Evolutionary conservation across 768 basidiomycete species (phyloP).

Genomic region (Lentinus tigrinus): DNA sequence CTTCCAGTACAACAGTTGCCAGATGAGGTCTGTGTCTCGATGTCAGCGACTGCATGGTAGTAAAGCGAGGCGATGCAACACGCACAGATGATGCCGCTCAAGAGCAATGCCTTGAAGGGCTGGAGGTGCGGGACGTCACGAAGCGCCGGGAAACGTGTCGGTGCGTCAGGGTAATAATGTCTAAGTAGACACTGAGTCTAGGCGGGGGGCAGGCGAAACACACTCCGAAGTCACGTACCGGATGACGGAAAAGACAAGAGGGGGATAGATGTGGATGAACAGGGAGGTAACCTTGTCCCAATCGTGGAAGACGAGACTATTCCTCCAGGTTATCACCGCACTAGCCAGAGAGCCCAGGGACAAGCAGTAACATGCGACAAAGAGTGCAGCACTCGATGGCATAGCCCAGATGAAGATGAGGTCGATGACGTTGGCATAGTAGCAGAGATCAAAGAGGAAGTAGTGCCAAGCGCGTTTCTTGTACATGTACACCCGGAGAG

Average conservation of each 20-base stretch:
- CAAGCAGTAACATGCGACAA: conserved; percentile 90
- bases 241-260: conserved; percentile 89
- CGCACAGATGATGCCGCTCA: conserved; percentile 85
- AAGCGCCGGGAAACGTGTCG: conserved; percentile 84
- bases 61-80: conserved; percentile 13
- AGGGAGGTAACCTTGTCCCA: conserved; percentile 94
- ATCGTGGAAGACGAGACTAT: conserved; percentile 97
- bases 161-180: conserved; percentile 84
- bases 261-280: conserved; percentile 93
- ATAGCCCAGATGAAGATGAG: conserved; percentile 91
- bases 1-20: conserved; percentile 96
- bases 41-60: conserved; percentile 17
- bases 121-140: conserved; percentile 64
- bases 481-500: conserved; percentile 80
- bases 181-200: conserved; percentile 36
- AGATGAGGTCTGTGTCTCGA: conserved; percentile 70
- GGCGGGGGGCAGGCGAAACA: not conserved
- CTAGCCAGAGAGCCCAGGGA: conserved; percentile 89
- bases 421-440: conserved; percentile 90
- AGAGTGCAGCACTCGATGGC: conserved; percentile 73
- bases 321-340: conserved; percentile 97
- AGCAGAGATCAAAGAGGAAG: conserved; percentile 91
- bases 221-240: conserved; percentile 47
- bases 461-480: conserved; percentile 95
- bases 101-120: conserved; percentile 67